Base-by-base conservation (phyloP, 345 rosid species). In the Jatropha curcas region DNA sequence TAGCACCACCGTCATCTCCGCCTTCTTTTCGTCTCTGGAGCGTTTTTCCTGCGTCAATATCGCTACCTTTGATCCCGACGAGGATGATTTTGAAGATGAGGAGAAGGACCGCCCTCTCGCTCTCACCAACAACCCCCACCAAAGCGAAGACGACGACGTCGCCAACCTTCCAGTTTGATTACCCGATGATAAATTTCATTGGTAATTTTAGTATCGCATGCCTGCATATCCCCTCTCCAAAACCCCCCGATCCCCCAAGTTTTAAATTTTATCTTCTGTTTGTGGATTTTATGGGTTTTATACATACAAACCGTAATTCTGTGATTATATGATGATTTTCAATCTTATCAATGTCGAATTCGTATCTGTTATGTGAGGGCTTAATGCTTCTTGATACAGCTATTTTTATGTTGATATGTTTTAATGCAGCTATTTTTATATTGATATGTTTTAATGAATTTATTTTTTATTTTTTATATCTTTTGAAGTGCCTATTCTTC, bases 41-140 rank as follows among this genome's bases (percentile, higher is more conserved):
- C 98, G 97, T 25, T 93, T 84, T 84, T 82, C 97, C 52, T 91
- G 98, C 81, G 97, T 94, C 74, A 92, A 92, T 45, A 80, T 92
- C 24, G 48, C 88, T 20, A 94, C 94, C 73, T 79, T 71, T 71
- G 90, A 88, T 68, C 81, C 69, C 35, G 95, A 89, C 70, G 98
- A 89, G 60, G 98, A 86, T 24, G 82, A 74, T 28, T 81, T 78
- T 4, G 79, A 87, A 13, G 86, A 83, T 5, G 95, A 89, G 43
- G 83, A 85, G 10, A 76, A 80, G 3, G 86, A 79, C 55, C 84
- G 88, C 37, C 90, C 92, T 7, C 88, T 91, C 65, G 70, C 86
- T 58, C 74, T 80, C 72, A 66, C 88, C 72, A 60, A 65, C 74
- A 48, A 64, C 48, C 64, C 82, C 73, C 53, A 80, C 57, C 83